Base-by-base conservation (phyloP, 495 filamentous ascomycete species). In the Mycothermus thermophilus region DNA sequence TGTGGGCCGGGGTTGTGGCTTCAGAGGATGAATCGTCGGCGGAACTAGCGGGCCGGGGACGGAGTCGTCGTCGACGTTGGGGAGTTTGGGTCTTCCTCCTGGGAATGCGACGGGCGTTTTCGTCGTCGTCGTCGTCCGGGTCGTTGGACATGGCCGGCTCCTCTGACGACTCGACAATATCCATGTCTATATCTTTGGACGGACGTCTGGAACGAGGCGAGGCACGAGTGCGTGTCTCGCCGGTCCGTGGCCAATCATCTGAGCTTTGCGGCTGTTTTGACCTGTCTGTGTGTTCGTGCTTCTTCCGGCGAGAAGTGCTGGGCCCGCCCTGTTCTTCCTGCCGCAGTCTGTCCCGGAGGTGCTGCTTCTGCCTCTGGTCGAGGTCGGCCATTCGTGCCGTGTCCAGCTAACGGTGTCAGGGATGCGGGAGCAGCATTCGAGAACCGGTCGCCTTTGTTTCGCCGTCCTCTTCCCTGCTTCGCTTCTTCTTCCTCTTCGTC, bases 241-340 rank as follows among this genome's bases (percentile, higher is more conserved):
- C 34, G 41, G 29, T 46, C 34, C 44, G 41, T 37, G 55, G 41
- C 63, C 63, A 65, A 60, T 65, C 57, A 54, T 50, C 50, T 44
- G 47, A 37, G 42, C 35, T 37, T 34, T 54, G 52, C 32, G n/a
- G n/a, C n/a, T n/a, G n/a, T n/a, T n/a, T n/a, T n/a, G 50, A 34
- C 42, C 49, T 48, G 32, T 46, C 46, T 44, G 42, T 60, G 50
- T 43, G 37, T 42, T 47, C 38, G 35, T 52, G 51, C 50, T 53
- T 50, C 48, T 43, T 52, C 32, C 52, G 51, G 48, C 54, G 51
- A 30, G 54, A 35, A 36, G 46, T 58, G 30, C 34, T 34, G 32
- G 36, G 43, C 53, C 52, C 53, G 47, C 44, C 49, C 32, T 45
- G 40, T 35, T 42, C 41, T 65, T 63, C 54, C 60, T 59, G 50